A percentile compares a stretch with the other conserved stretches of the same genome.
Evolutionary conservation across 192 early-diverging fungal genomes (phyloP).

Genomic region (Rhizophagus prolifer): DNA sequence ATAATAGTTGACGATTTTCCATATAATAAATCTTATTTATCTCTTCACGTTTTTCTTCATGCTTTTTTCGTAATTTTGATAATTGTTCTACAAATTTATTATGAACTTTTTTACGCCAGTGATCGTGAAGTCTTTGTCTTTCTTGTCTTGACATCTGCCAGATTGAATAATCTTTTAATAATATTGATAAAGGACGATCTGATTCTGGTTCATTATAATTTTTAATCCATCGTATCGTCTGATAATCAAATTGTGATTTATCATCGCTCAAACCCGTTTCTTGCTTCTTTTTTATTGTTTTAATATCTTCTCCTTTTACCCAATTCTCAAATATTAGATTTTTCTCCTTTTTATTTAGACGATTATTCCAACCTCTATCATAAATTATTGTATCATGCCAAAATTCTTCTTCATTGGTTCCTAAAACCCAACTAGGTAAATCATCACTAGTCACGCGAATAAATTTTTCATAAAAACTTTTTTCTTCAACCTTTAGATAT

Average conservation of each 20-base stretch:
- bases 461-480: conserved; percentile 22
- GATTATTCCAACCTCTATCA: no score
- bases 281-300: neutral
- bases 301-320: neutral
- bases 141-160: conserved; percentile 53
- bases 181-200: neutral
- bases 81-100: conserved; percentile 31
- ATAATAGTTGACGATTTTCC: conserved; percentile 32
- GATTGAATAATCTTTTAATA: conserved; percentile 30
- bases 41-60: neutral
- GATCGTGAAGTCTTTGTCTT: conserved; percentile 36
- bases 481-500: conserved; percentile 8
- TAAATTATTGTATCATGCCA: no score
- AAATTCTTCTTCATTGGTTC: neutral
- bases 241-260: neutral
- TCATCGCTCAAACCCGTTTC: no score
- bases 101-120: conserved; percentile 38
- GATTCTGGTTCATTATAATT: neutral
- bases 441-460: neutral
- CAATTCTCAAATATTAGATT: neutral
- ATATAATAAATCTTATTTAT: conserved; percentile 39
- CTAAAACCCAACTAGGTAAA: neutral
- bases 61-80: neutral
- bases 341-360: no score
- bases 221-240: neutral